Base-by-base conservation (phyloP, 2,329 filamentous ascomycete species). In the Seiridium cupressi region DNA sequence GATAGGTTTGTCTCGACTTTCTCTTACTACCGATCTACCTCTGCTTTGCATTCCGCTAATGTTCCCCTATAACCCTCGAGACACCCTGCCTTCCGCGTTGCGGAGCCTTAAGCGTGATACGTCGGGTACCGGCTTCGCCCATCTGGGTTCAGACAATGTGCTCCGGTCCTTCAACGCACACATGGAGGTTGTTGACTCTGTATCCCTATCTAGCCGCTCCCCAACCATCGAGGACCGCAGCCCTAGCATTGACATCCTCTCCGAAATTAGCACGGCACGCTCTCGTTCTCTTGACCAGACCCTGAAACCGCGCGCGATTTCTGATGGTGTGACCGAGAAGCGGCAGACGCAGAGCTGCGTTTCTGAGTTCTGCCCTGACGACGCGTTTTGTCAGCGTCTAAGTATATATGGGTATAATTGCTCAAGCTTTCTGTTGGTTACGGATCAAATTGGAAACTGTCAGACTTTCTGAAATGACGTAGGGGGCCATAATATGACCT, bases 81-180 rank as follows among this genome's bases (percentile, higher is more conserved):
- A 8, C 42, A 9, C 42, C 42, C 42, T 44, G 42, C 42, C 42
- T 18, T 11, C 42, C 42, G 42, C 51, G 10, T 13, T 53, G 11
- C 13, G 9, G n/a, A 35, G 13, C 26, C 54, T 67, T 13, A 66
- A 64, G 59, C 62, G 64, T 7, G 65, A 64, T 40, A 13, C 31
- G 2, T 62, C 63, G 2, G 65, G 65, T 4, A 44, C 51, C 13
- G 65, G 64, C 42, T 67, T 67, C 62, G 60, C 61, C 5, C 64
- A 67, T 55, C 47, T 66, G 9, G 64, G 64, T 4, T 67, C 65
- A n/a, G 64, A 67, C 62, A 64, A 66, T 56, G 62, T 67, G 10
- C 63, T 64, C 11, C 62, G 64, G 7, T 58, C 63, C 35, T 67
- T 67, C 47, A 63, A 67, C 60, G 46, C 42, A 44, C 38, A 60